These are phyloP conservation scores for Davidsoniella neocaledoniae DNA, from an alignment of 2,329 filamentous ascomycete genomes.

Conservation along the genomic window DNA sequence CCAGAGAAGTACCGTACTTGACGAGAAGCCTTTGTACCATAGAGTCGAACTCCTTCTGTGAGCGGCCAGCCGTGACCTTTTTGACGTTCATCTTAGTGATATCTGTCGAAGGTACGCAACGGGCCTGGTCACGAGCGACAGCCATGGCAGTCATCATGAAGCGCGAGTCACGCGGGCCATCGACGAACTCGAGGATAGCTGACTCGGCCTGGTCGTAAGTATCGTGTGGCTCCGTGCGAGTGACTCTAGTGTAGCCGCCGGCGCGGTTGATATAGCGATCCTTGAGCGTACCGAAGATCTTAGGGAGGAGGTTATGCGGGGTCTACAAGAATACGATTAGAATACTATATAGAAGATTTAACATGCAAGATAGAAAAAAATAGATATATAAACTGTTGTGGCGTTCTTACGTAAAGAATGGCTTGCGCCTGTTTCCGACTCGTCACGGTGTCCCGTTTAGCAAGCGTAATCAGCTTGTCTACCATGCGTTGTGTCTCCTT, in stretches of 20 bases:
- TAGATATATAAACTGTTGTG: neutral
- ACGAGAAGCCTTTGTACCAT: conserved; percentile 33
- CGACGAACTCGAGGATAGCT: conserved; percentile 86
- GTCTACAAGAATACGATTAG: conserved; percentile 28
- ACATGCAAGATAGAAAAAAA: neutral
- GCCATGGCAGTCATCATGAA: conserved; percentile 87
- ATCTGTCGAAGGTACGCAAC: conserved; percentile 44
- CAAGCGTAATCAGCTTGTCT: conserved; percentile 85
- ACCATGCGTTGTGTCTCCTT: conserved; percentile 91
- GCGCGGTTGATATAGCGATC: conserved; percentile 62
- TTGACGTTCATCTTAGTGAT: conserved; percentile 62
- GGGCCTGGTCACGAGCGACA: conserved; percentile 45
- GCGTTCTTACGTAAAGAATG: conserved; percentile 62
- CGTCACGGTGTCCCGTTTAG: conserved; percentile 82
- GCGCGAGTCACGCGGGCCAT: conserved; percentile 83
- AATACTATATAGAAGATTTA: neutral
- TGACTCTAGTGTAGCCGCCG: conserved; percentile 87
- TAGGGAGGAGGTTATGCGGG: conserved; percentile 55
- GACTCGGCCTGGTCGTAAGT: conserved; percentile 69
- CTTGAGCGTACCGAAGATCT: conserved; percentile 72
- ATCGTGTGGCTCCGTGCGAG: conserved; percentile 79
- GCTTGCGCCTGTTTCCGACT: conserved; percentile 56
- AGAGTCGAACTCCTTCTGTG: conserved; percentile 49
- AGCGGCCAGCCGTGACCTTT: conserved; percentile 67
- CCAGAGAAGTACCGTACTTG: conserved; percentile 17